A percentile compares a stretch with the other conserved stretches of the same genome.
phyloP scores from a whole-genome alignment of 345 rosid species.

The Eucalyptus virginea region DNA sequence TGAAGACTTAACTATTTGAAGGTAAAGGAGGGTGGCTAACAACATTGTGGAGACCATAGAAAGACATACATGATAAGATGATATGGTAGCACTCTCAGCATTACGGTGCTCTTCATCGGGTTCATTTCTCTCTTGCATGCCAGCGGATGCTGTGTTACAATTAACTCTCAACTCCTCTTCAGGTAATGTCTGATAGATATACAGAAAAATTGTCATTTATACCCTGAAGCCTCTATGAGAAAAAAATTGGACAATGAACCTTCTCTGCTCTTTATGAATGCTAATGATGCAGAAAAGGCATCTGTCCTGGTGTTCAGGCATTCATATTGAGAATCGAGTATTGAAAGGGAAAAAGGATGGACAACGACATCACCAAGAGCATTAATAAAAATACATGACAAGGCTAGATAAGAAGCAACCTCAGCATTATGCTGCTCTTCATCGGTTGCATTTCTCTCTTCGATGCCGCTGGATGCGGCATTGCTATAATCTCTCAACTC shows the following conservation, averaged over 20 bases:
- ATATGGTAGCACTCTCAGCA: background rate
- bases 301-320: background rate
- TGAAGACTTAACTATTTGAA: background rate
- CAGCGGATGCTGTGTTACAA: constrained; percentile 6
- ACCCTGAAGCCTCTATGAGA: background rate
- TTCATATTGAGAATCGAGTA: background rate
- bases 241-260: background rate
- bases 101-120: constrained; percentile 1
- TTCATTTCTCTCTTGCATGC: constrained; percentile 10
- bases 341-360: background rate
- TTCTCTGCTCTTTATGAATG: background rate
- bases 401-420: background rate
- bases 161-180: background rate
- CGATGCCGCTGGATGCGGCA: constrained; percentile 12
- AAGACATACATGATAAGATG: background rate
- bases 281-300: background rate
- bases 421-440: constrained; percentile 2
- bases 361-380: background rate
- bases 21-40: background rate
- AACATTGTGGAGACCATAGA: background rate
- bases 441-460: constrained; percentile 7
- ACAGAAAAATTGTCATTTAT: background rate
- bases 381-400: background rate
- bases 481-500: background rate
- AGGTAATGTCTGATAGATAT: background rate